Evolutionary conservation across 192 early-diverging fungal species (phyloP), one percentile per base, ranked within the genome.

Genomic region (Bifiguratus adelaidae): DNA sequence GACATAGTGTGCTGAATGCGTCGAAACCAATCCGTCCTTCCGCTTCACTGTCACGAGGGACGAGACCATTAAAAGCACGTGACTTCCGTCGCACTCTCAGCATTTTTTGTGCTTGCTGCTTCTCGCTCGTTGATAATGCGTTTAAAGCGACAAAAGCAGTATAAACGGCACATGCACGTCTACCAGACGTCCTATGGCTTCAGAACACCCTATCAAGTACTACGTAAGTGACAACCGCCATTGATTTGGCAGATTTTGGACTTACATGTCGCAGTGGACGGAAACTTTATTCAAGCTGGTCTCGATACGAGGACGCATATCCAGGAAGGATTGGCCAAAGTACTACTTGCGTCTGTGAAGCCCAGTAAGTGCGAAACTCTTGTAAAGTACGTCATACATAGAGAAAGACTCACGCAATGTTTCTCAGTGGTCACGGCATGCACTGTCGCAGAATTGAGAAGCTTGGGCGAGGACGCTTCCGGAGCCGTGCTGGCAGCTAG

Each of bases 141-240:
- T 43, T 65, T 80, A 19, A 95, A 95, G 58, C 69, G 88, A 34
- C 67, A 75, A 41, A 92, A 94, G 62, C 65, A 68, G 19, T 85
- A 88, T 56, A 88, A 82, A 61, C 74, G 80, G 47, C 74, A 68
- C 38, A 93, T 97, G 84, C 65, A 71, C 50, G 65, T 88, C 28
- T 97, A 95, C 69, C 61, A 64, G 33, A 63, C 76, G 49, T 73
- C 74, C 4, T 95, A 88, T 70, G 83, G 84, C 0, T 95, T 97
- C 61, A 69, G 86, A 45, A 81, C 83, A 46, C 95, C 95, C n/a
- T 97, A 85, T 68, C 95, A 95, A 58, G 60, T 95, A 9, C 26
- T 89, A 41, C 56, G 85, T 88, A 73, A 42, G 63, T 50, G 9
- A 6, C 44, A 18, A 7, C 4, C n/a, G n/a, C n/a, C 16, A 26